These are phyloP conservation scores for Yamadazyma taylorii DNA, from an alignment of 1,139 yeast species.

Conservation along the genomic window DNA sequence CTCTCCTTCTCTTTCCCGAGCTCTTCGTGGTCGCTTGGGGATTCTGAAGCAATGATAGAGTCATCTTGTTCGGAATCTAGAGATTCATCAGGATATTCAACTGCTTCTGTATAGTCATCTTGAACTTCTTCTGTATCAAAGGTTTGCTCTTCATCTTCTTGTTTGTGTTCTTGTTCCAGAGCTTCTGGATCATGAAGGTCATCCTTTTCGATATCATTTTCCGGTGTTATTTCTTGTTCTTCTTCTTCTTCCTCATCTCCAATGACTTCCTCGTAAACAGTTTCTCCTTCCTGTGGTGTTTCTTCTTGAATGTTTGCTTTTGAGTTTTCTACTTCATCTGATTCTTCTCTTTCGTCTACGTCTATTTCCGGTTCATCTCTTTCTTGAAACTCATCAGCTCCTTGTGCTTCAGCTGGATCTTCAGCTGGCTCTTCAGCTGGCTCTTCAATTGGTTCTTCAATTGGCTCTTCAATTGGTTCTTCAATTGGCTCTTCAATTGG, in stretches of 20 bases:
- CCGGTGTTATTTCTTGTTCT: slow-evolving; percentile 1
- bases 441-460: slow-evolving; percentile 1
- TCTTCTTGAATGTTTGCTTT: neutral
- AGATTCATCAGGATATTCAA: neutral
- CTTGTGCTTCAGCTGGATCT: slow-evolving; percentile 8
- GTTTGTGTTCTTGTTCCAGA: slow-evolving; percentile 3
- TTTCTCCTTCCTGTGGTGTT: slow-evolving; percentile 1
- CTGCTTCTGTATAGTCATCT: slow-evolving; percentile 1
- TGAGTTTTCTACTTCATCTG: no score
- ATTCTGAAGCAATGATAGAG: slow-evolving; percentile 1
- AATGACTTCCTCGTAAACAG: neutral
- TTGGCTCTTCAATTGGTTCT: no score
- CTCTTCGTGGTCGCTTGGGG: slow-evolving; percentile 4
- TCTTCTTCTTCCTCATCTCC: slow-evolving; percentile 2
- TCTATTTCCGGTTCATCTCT: slow-evolving; percentile 4
- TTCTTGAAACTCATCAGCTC: slow-evolving; percentile 8
- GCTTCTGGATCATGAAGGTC: neutral
- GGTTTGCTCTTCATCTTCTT: slow-evolving; percentile 3
- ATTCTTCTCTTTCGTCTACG: slow-evolving; percentile 2
- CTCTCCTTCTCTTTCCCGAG: no score
- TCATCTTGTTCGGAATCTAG: slow-evolving; percentile 1
- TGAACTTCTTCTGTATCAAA: slow-evolving; percentile 3
- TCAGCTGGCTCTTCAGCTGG: no score
- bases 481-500: neutral
- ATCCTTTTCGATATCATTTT: slow-evolving; percentile 1